Percentiles rank a stretch among this genome's conserved stretches.
Conservation (phyloP, 2,329 filamentous ascomycete species). For the Podosphaera fusca region DNA sequence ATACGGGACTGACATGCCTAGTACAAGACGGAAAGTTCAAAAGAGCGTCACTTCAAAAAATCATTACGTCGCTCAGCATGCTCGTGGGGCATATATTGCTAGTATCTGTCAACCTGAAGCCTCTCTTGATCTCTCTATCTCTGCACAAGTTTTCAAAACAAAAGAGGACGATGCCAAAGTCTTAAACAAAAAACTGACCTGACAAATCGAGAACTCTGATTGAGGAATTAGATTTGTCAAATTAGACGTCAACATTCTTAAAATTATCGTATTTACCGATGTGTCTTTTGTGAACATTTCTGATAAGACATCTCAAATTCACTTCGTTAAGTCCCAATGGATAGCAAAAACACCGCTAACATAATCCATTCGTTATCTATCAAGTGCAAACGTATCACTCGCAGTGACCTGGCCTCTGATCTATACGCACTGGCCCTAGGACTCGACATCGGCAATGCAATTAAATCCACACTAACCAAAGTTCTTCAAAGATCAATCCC, state of each 20-base stretch:
- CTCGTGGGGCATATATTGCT: not conserved
- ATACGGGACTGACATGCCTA: not conserved
- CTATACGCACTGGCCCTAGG: slow-evolving; percentile 3
- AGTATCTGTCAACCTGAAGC: not conserved
- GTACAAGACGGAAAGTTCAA: not conserved
- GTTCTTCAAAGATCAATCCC: not conserved
- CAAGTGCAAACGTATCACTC: slow-evolving; percentile 4
- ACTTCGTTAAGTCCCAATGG: not conserved
- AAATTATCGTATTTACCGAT: not conserved
- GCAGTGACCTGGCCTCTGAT: slow-evolving; percentile 4
- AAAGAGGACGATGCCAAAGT: not conserved
- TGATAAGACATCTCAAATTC: slow-evolving; percentile 1
- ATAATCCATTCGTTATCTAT: slow-evolving; percentile 1
- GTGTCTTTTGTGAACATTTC: slow-evolving; percentile 1
- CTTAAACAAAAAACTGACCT: slow-evolving; percentile 1
- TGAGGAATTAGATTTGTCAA: not conserved
- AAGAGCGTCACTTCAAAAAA: not conserved
- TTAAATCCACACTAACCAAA: slow-evolving; percentile 1
- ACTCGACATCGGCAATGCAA: slow-evolving; percentile 1
- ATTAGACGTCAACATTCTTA: not conserved
- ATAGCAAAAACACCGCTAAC: slow-evolving; percentile 1
- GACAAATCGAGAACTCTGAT: not conserved
- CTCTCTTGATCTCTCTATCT: too few species aligned
- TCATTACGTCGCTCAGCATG: not conserved
- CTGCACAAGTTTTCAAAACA: not conserved